Evolutionary conservation across 1,139 yeast species (phyloP).

Genomic region (Candida frijolesensis): DNA sequence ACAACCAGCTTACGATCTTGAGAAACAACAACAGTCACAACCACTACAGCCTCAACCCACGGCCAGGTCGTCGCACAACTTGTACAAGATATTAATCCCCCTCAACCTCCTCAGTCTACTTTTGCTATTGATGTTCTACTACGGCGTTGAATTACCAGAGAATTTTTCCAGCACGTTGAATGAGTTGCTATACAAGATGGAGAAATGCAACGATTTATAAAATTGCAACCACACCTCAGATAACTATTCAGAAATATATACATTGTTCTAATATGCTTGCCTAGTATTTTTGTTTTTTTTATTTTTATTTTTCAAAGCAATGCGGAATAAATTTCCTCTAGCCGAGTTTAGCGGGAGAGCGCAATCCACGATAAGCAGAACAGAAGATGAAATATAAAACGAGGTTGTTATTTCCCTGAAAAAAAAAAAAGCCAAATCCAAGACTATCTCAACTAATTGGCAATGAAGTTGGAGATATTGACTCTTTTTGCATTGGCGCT

Average conservation of each 20-base stretch:
- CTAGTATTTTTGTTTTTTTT: not conserved
- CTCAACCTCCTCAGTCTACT: not conserved
- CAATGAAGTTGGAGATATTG: not conserved
- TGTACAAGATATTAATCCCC: not conserved
- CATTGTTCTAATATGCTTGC: too few species aligned
- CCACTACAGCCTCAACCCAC: not conserved
- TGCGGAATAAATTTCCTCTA: slow-evolving; percentile 1
- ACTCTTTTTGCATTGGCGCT: not conserved
- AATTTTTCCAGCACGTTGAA: not conserved
- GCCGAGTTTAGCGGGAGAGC: not conserved
- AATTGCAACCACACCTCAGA: too few species aligned
- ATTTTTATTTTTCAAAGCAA: not conserved
- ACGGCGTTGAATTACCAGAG: not conserved
- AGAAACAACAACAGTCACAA: slow-evolving; percentile 1
- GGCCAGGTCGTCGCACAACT: not conserved
- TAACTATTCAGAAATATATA: not conserved
- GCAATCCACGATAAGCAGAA: not conserved
- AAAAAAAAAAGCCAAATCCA: not conserved
- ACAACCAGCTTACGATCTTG: not conserved
- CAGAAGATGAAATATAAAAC: not conserved
- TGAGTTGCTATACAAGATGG: slow-evolving; percentile 4
- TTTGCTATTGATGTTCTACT: not conserved
- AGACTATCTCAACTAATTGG: not conserved
- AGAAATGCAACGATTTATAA: slow-evolving; percentile 5
- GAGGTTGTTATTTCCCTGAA: not conserved